Base-by-base conservation (phyloP, 305 asterid species). In the Rubia tinctorum region DNA sequence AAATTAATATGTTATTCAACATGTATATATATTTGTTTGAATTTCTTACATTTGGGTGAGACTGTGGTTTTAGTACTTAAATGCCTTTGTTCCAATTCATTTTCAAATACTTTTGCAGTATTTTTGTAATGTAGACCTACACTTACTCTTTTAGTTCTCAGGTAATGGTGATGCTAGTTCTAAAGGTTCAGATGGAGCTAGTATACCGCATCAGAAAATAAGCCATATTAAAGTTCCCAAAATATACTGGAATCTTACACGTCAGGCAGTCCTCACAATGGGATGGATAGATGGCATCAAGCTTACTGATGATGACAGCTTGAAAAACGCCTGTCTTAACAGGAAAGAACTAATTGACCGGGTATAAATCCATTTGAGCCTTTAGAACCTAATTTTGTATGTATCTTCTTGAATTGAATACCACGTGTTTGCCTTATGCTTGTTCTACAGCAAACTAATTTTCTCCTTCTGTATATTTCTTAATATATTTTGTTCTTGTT, bases 201-300 rank as follows among this genome's bases (percentile, higher is more conserved):
- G 76, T 70, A 67, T 22, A 49, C 73, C 63, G 65, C 70, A 66
- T 71, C 82, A 78, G 81, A 85, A 88, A 68, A 82, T 68, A 68
- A 83, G 75, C 66, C 84, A 85, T 70, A 78, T 95, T 82, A 92
- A 90, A 81, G 96, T 92, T 77, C 99, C 99, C 51, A 95, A 86
- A 77, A 87, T 95, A 86, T 95, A 95, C 75, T 92, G 99, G 98
- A 88, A 87, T 61, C 80, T 90, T 71, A 95, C 99, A 27, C 89
- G 96, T 73, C 84, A 84, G 79, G 93, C 88, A 70, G 99, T 95
- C 62, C 99, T 95, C 66, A 92, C 99, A 10, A 95, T 95, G 99
- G 98, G 89, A 81, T 95, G 99, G 99, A 75, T 92, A 69, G 98
- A 92, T 83, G 98, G 98, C 73, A 92, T 95, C 74, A 92, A 95